Conservation (phyloP, 768 basidiomycete species). For the Exidia glandulosa region DNA sequence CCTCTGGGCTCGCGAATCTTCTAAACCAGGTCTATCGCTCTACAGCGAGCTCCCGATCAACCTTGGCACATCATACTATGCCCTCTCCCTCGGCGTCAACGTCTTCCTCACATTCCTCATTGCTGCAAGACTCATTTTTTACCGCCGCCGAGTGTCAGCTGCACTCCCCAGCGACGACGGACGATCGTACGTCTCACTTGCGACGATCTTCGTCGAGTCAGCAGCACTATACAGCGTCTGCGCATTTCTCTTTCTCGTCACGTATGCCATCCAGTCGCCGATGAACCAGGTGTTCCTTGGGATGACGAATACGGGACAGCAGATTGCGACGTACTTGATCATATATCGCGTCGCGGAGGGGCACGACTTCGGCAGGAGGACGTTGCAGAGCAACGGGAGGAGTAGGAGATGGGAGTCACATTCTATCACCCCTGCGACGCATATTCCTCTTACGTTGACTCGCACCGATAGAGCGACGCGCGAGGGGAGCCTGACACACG, state of each 20-base stretch:
- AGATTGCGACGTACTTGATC: conserved; percentile 35
- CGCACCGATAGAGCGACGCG: no score
- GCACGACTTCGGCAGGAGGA: no score
- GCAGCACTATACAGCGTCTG: conserved; percentile 34
- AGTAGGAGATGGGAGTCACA: no score
- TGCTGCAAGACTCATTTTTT: conserved; percentile 3
- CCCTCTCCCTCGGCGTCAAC: conserved; percentile 30
- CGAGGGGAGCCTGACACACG: no score
- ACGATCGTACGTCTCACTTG: not conserved
- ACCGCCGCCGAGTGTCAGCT: not conserved
- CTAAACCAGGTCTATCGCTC: not conserved
- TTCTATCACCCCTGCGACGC: no score
- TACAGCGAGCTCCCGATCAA: conserved; percentile 13
- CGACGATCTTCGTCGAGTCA: conserved; percentile 31
- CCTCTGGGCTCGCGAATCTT: not conserved
- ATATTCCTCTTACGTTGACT: no score
- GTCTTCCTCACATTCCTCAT: conserved; percentile 32
- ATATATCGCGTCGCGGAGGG: conserved; percentile 38
- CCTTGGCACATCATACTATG: conserved; percentile 33
- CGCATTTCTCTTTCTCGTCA: conserved; percentile 28
- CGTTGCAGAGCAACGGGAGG: no score
- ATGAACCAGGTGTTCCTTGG: not conserved
- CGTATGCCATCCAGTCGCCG: not conserved
- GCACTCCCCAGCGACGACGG: no score
- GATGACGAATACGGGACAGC: conserved; percentile 2